A percentile compares a stretch with the other conserved stretches of the same genome.
Evolutionary conservation across 1,284 basidiomycete species (phyloP).

Genomic region (Leccinum pachyderme): DNA sequence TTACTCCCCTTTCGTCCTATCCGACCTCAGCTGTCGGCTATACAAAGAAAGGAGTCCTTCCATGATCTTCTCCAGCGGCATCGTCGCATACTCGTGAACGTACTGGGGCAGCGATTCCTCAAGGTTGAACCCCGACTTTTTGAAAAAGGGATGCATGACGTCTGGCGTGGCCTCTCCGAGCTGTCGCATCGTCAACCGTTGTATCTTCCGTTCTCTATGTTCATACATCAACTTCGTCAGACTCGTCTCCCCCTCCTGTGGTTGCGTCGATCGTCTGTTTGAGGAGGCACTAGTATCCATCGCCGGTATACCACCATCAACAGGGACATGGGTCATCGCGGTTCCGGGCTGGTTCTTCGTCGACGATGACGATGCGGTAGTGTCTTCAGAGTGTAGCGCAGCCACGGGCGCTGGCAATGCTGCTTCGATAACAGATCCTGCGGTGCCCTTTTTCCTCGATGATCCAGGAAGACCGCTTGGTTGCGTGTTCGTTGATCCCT

Average conservation of each 20-base stretch:
- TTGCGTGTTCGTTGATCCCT: constrained; percentile 49
- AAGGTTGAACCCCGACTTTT: constrained; percentile 77
- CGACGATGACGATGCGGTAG: background rate
- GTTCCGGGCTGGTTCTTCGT: constrained; percentile 10
- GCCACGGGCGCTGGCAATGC: constrained; percentile 3
- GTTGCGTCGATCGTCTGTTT: constrained; percentile 16
- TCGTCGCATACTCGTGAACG: constrained; percentile 83
- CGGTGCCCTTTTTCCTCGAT: constrained; percentile 21
- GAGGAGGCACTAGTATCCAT: constrained; percentile 1
- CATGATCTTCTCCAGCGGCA: constrained; percentile 83
- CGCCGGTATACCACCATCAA: constrained; percentile 10
- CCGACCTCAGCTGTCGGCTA: constrained; percentile 62
- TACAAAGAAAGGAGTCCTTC: constrained; percentile 78
- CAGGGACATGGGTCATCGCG: background rate
- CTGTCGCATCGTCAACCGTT: constrained; percentile 76
- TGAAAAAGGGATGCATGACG: constrained; percentile 85
- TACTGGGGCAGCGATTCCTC: constrained; percentile 82
- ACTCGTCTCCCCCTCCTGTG: constrained; percentile 15
- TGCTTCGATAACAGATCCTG: constrained; percentile 11
- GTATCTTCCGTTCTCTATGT: constrained; percentile 57
- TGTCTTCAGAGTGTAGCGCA: constrained; percentile 8
- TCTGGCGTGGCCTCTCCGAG: constrained; percentile 86
- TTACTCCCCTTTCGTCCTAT: constrained; percentile 9
- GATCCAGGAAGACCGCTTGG: constrained; percentile 31
- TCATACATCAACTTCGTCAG: constrained; percentile 43